These are phyloP conservation scores for Phaffia tasmanica DNA, from an alignment of 768 basidiomycete genomes.

Conservation along the genomic window DNA sequence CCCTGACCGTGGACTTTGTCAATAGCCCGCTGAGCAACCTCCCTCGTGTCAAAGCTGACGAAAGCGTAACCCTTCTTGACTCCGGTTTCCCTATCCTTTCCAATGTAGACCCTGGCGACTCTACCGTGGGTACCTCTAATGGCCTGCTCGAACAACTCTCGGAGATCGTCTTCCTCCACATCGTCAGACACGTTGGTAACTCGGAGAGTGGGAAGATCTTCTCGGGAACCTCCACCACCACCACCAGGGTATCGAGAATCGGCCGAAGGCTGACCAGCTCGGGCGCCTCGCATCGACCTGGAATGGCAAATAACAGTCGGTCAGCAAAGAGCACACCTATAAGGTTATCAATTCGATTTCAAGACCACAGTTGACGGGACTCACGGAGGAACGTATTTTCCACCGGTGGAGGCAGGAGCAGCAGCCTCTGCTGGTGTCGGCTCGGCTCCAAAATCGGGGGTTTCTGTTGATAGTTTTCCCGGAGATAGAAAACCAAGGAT, in stretches of 20 bases:
- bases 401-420: conserved; percentile 40
- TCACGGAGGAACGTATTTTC: conserved; percentile 77
- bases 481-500: neutral
- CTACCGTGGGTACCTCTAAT: conserved; percentile 48
- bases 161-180: conserved; percentile 83
- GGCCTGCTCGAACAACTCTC: conserved; percentile 65
- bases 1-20: conserved; percentile 83
- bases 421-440: conserved; percentile 36
- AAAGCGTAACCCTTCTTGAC: conserved; percentile 95
- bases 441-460: conserved; percentile 41
- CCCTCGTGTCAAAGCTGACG: conserved; percentile 80
- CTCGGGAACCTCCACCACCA: conserved; percentile 48
- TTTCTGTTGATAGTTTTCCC: conserved; percentile 33
- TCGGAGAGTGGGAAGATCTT: conserved; percentile 90
- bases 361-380: conserved; percentile 12
- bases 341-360: conserved; percentile 19
- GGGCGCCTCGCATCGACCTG: conserved; percentile 58
- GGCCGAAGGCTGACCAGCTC: conserved; percentile 44
- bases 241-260: conserved; percentile 60
- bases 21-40: conserved; percentile 73
- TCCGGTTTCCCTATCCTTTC: conserved; percentile 86
- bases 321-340: neutral
- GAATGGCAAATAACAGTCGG: neutral
- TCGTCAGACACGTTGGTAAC: conserved; percentile 96
- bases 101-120: conserved; percentile 83